Base-by-base conservation (phyloP, 108 stramenopile genomes). In the Parietichytrium sp. region DNA sequence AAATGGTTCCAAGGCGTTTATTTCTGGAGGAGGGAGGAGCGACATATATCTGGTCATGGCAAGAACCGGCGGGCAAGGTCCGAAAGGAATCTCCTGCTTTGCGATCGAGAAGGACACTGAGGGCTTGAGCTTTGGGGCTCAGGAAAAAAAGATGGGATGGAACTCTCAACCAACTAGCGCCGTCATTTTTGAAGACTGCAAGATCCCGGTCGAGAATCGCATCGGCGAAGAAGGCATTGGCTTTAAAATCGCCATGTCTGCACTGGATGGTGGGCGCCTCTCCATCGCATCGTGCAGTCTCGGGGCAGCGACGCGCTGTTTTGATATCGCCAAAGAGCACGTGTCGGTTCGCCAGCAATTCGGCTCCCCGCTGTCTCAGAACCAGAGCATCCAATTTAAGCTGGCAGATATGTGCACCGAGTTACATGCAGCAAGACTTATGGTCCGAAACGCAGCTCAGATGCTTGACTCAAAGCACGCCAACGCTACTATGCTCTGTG, bases 41-140 rank as follows among this genome's bases (percentile, higher is more conserved):
- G 85, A 87, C 49, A 26, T 87, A 4, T 87, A 87, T 52, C 12
- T 87, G 33, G 79, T 87, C 29, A 87, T 87, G 87, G 82, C 83
- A 4, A 84, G 87, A n/a, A 89, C 83, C 3, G 79, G 79, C 20
- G 79, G 47, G 16, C 29, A 52, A 2, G 84, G 84, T 29, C 84
- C 87, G 23, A 16, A 48, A 3, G 87, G 87, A n/a, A 85, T 87
- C 27, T 82, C 87, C 2, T 83, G 79, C 52, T 18, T 87, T 16
- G 47, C 52, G 7, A 82, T 87, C 25, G 80, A 80, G 4, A 90
- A 89, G 54, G 87, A 52, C n/a, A 83, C 85, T 18, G 18, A 18
- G 36, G 87, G 87, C 25, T 52, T 87, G 4, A 79, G 61, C 29
- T 92, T 94, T 42, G 87, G 87, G 31, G 81, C 82, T 0, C 23